Conservation (phyloP, 2,329 filamentous ascomycete genomes). For the Diaporthe batatas region DNA sequence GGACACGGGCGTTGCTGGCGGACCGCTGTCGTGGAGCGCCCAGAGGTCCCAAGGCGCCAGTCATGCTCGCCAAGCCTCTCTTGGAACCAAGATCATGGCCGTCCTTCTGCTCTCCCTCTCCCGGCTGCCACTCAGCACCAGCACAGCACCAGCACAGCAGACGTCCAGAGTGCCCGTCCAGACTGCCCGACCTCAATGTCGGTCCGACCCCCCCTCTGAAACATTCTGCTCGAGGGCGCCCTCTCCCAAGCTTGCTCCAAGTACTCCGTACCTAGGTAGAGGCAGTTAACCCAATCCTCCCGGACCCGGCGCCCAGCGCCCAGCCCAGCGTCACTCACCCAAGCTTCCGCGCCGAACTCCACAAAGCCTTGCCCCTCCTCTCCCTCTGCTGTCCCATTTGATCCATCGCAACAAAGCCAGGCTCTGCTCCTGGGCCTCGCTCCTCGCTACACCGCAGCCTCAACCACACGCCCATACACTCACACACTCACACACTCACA, state of each 20-base stretch:
- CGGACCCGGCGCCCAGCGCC: conserved; percentile 25
- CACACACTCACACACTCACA: too few relatives aligned
- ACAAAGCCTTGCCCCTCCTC: conserved; percentile 31
- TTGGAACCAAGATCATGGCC: conserved; percentile 20
- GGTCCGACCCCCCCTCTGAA: conserved; percentile 21
- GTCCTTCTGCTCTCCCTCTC: too few relatives aligned
- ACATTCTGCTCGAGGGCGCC: not conserved
- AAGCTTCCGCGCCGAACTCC: conserved; percentile 23
- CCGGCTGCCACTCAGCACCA: not conserved
- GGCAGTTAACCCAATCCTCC: not conserved
- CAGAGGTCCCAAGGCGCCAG: conserved; percentile 35
- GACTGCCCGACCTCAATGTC: conserved; percentile 12
- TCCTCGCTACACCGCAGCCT: not conserved
- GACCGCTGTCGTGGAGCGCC: conserved; percentile 32
- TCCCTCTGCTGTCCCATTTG: not conserved
- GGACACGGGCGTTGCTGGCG: not conserved
- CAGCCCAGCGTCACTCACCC: conserved; percentile 23
- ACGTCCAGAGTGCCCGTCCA: not conserved
- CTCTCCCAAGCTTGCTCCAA: conserved; percentile 7
- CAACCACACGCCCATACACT: too few relatives aligned
- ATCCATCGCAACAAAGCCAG: conserved; percentile 15
- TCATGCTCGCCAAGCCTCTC: conserved; percentile 32
- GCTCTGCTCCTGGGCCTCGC: not conserved
- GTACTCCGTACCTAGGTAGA: too few relatives aligned
- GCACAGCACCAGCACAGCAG: too few relatives aligned